Base-by-base conservation (phyloP, 768 basidiomycete species). In the Udeniomyces megalosporus region DNA sequence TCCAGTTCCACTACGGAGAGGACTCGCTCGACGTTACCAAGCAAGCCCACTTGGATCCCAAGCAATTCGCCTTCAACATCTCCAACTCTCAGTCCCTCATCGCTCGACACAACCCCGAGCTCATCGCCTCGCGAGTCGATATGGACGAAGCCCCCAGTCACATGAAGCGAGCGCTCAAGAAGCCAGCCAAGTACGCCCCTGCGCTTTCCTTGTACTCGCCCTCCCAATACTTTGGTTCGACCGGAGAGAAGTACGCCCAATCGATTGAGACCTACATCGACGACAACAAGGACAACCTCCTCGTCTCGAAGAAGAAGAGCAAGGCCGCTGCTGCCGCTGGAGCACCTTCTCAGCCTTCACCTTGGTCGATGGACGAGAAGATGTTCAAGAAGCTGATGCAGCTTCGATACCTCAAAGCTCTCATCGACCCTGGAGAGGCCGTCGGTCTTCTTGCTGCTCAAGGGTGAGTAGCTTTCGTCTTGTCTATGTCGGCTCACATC, bases 341-440 rank as follows among this genome's bases (percentile, higher is more conserved):
- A 5, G 58, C 35, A 35, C 35, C 31, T 24, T 26, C 22, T 61
- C 62, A 10, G 47, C 65, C 20, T 65, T 48, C 60, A 31, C 68
- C 68, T 15, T 64, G 64, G 32, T 66, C 60, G 44, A 60, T 65
- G 22, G 28, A 60, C 62, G 67, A 77, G 4, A 78, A 78, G 50
- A 75, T 81, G 58, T 97, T 99, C 80, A 80, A 82, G 44, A 72
- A 80, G 26, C 73, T 97, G 67, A 91, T 93, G 82, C 84, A 90
- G 68, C 80, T 87, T 70, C 88, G 93, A 72, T 99, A 96, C 73
- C 79, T 97, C 80, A 80, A 86, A 62, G 88, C 88, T 71, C 75
- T 99, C 58, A 88, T 91, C 3, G 95, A 99, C 63, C 91, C 95
- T 4, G 95, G 95, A 66, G 95, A 99, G 75, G 91, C 95, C n/a